Evolutionary conservation across 73 alveolate species (phyloP).

Genomic region (Stentor coeruleus): DNA sequence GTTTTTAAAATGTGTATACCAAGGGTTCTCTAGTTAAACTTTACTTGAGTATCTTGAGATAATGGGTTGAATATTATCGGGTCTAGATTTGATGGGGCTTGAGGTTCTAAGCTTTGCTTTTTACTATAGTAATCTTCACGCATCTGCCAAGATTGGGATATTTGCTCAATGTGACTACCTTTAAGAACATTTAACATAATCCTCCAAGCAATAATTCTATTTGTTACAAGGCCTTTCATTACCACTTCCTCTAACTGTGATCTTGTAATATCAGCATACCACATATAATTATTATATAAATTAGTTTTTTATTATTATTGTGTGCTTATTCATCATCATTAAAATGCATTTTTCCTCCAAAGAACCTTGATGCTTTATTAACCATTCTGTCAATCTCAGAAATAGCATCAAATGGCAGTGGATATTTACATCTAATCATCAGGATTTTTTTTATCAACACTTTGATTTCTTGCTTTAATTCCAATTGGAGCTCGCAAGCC

Average conservation of each 20-base stretch:
- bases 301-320: neutral
- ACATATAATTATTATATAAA: neutral
- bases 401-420: neutral
- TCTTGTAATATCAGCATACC: constrained; percentile 5
- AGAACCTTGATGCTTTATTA: neutral
- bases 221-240: neutral
- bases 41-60: neutral
- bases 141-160: neutral
- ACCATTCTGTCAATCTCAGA: neutral
- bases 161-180: neutral
- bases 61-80: neutral
- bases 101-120: constrained; percentile 3
- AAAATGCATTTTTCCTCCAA: constrained; percentile 18
- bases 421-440: neutral
- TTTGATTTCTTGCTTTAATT: neutral
- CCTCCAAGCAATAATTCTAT: neutral
- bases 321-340: too few relatives aligned
- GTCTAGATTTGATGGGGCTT: neutral
- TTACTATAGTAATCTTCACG: neutral
- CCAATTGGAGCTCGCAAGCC: neutral
- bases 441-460: neutral
- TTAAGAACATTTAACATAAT: neutral
- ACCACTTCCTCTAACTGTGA: neutral
- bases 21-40: neutral
- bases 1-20: neutral